Percentiles rank a stretch among this genome's conserved stretches.
Conservation (phyloP, 2,329 filamentous ascomycete genomes). For the Colletotrichum endophyticum region DNA sequence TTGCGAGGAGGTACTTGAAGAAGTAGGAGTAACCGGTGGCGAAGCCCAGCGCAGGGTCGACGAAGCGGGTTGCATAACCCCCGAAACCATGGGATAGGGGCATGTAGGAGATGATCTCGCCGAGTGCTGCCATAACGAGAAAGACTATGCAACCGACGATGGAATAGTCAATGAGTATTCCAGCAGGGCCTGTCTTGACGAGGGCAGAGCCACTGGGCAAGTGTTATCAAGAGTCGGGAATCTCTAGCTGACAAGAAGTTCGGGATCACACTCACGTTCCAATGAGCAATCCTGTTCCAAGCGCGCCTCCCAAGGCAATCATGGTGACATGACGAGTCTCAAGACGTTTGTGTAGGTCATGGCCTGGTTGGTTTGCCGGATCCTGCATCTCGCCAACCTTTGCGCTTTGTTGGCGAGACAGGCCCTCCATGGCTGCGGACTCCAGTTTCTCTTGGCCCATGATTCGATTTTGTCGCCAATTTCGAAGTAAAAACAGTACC, state of each 20-base stretch:
- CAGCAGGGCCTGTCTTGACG: constrained; percentile 48
- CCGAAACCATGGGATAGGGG: constrained; percentile 55
- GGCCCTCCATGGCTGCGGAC: not conserved
- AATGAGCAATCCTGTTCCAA: constrained; percentile 51
- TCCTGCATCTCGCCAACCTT: constrained; percentile 1
- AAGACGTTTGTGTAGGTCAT: constrained; percentile 22
- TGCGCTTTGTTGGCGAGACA: not conserved
- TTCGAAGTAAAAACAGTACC: not conserved
- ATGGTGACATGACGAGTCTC: constrained; percentile 36
- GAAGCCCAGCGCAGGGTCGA: constrained; percentile 42
- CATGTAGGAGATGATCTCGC: constrained; percentile 36
- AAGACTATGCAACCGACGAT: constrained; percentile 55
- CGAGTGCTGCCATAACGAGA: constrained; percentile 55
- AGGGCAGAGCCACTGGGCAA: constrained; percentile 45
- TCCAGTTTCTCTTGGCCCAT: constrained; percentile 3
- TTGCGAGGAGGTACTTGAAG: constrained; percentile 23
- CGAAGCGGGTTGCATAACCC: constrained; percentile 68
- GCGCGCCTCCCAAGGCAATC: constrained; percentile 42
- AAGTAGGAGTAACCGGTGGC: constrained; percentile 14
- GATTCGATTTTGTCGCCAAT: not conserved
- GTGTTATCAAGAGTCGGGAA: not conserved
- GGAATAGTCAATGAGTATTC: constrained; percentile 42
- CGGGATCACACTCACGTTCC: constrained; percentile 36
- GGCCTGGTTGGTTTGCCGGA: not conserved
- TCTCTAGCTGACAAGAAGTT: not conserved